Base-by-base conservation (phyloP, 2,329 filamentous ascomycete genomes). In the Fusarium palustre region DNA sequence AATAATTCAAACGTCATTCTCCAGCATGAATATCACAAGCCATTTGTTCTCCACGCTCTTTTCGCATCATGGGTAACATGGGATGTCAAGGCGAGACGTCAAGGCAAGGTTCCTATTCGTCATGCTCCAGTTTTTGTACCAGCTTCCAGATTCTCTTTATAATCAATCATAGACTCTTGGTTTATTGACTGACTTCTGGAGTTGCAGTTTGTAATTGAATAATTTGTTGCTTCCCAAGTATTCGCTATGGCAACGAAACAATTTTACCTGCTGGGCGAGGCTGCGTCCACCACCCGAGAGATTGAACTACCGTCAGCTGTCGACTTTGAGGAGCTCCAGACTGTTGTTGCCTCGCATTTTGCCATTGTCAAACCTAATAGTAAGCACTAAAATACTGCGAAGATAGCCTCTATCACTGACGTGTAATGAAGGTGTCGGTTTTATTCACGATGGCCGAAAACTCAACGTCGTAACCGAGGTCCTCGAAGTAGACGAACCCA, bases 321-420 rank as follows among this genome's bases (percentile, higher is more conserved):
- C 0, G 58, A 64, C 3, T 64, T 56, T 7, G 49, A 64, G 3
- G 60, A 57, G 25, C 31, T 64, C 2, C 60, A 64, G 4, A 39
- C 16, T 15, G 57, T 64, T 12, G 36, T 64, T 22, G 60, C 60
- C 13, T 64, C 60, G 0, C 24, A 64, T 39, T 84, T 83, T 64
- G 78, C 80, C 28, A 79, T 83, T 20, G 81, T 83, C 28, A 78
- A 82, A 4, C 70, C 80, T 7, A 78, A 78, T 9, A 79, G 82
- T 80, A 75, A 39, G 10, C 9, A 24, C 3, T 1, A 9, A 12
- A 5, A 5, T 6, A 3, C 0, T 0, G 6, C 1, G 6, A 2
- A 7, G 5, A 0, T 5, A 6, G 16, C 6, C 2, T 2, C 12
- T 10, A 3, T 12, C 1, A 31, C 33, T 69, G 9, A 69, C 48